A percentile compares a stretch with the other conserved stretches of the same genome.
These are phyloP conservation scores for Thraustochytrium sp. DNA, from an alignment of 352 stramenopile species.

Conservation along the genomic window DNA sequence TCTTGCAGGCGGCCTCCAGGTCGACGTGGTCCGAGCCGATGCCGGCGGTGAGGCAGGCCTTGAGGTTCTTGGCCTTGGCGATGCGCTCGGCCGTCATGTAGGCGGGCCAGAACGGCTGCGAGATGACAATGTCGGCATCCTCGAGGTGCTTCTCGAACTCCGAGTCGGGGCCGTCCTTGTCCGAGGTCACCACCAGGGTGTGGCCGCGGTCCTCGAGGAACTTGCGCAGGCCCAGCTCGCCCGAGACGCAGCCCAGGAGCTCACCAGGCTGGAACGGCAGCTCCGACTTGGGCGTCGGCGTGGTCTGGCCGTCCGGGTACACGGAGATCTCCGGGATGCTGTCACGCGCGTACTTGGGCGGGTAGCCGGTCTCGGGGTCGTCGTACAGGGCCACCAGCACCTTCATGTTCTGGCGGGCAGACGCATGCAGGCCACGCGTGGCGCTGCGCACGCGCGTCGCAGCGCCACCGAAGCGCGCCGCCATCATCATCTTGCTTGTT, in stretches of 20 bases:
- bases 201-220: conserved; percentile 56
- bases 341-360: conserved; percentile 29
- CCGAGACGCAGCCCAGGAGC: conserved; percentile 55
- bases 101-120: conserved; percentile 58
- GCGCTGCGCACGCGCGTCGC: too few species aligned
- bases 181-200: conserved; percentile 54
- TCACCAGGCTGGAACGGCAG: conserved; percentile 32
- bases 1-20: conserved; percentile 53
- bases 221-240: conserved; percentile 55
- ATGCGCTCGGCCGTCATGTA: conserved; percentile 57
- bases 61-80: conserved; percentile 55
- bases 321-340: conserved; percentile 4
- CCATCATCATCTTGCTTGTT: too few species aligned
- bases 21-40: conserved; percentile 58
- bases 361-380: conserved; percentile 30
- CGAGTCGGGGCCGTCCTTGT: conserved; percentile 57
- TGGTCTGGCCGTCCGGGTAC: conserved; percentile 37
- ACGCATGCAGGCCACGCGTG: not conserved
- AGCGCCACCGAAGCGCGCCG: too few species aligned
- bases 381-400: conserved; percentile 35
- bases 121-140: conserved; percentile 57
- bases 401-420: conserved; percentile 21
- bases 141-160: conserved; percentile 54
- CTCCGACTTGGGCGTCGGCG: not conserved
- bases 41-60: conserved; percentile 55